Percentiles rank a stretch among this genome's conserved stretches.
Evolutionary conservation across 169 alveolate genomes (phyloP).

Genomic region (Babesia caballi): DNA sequence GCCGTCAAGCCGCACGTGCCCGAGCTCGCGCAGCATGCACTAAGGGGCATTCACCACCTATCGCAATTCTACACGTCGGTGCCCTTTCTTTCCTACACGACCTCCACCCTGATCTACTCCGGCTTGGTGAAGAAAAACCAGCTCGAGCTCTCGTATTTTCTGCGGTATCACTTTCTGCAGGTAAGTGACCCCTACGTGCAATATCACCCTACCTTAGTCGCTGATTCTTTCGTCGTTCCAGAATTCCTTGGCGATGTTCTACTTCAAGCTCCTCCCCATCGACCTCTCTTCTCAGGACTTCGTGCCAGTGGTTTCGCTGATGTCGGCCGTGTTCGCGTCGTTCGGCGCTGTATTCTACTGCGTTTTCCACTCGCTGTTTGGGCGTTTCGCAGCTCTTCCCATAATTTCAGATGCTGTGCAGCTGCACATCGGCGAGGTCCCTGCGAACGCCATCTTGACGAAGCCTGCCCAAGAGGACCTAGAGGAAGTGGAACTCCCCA

Average conservation of each 20-base stretch:
- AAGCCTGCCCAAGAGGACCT: slow-evolving; percentile 1
- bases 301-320: slow-evolving; percentile 13
- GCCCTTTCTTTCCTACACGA: slow-evolving; percentile 46
- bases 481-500: too few species aligned
- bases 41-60: slow-evolving; percentile 1
- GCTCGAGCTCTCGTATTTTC: slow-evolving; percentile 19
- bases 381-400: slow-evolving; percentile 33
- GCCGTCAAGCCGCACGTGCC: slow-evolving; percentile 33
- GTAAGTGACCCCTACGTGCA: not conserved
- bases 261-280: slow-evolving; percentile 35
- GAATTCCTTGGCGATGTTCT: slow-evolving; percentile 38
- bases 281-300: slow-evolving; percentile 22
- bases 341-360: slow-evolving; percentile 42
- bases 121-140: slow-evolving; percentile 48
- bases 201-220: not conserved
- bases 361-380: slow-evolving; percentile 14
- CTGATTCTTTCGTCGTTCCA: slow-evolving; percentile 33
- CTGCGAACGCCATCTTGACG: not conserved
- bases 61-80: slow-evolving; percentile 33
- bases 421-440: slow-evolving; percentile 48
- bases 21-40: slow-evolving; percentile 2
- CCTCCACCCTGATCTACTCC: slow-evolving; percentile 36
- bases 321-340: slow-evolving; percentile 27
- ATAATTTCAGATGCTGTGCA: slow-evolving; percentile 54
- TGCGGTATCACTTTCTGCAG: slow-evolving; percentile 41